phyloP scores from a whole-genome alignment of 1,284 basidiomycete species.

The Ceraceosorus guamensis region DNA sequence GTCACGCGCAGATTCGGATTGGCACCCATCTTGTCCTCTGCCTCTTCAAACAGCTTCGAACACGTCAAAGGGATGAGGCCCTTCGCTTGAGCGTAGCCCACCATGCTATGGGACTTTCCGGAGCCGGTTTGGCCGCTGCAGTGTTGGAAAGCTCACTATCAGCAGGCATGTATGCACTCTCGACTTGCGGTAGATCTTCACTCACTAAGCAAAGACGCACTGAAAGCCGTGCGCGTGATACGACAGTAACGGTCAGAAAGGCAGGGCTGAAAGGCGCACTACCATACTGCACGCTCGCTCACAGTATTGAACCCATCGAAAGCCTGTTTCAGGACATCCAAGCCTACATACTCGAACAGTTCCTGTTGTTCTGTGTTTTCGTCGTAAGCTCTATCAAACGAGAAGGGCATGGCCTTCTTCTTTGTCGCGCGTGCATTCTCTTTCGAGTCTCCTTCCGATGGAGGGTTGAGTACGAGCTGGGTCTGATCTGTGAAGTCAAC shows the following conservation, averaged over 20 bases:
- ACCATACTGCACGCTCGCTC: conserved; percentile 51
- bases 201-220: conserved; percentile 41
- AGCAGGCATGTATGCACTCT: background rate
- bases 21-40: conserved; percentile 57
- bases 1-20: conserved; percentile 72
- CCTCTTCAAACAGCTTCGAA: conserved; percentile 79
- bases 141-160: background rate
- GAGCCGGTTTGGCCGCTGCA: conserved; percentile 38
- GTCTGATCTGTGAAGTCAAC: conserved; percentile 32
- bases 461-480: conserved; percentile 33
- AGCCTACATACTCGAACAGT: conserved; percentile 86
- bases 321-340: conserved; percentile 86
- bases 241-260: background rate
- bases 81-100: conserved; percentile 73
- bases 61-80: conserved; percentile 96
- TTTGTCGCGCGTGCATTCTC: conserved; percentile 36
- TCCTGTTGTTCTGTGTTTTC: conserved; percentile 56
- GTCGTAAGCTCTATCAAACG: conserved; percentile 39
- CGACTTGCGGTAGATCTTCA: background rate
- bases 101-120: conserved; percentile 28
- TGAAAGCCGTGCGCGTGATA: background rate
- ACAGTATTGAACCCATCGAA: conserved; percentile 98
- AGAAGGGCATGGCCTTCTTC: conserved; percentile 44
- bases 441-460: conserved; percentile 20
- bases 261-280: background rate